A percentile compares a stretch with the other conserved stretches of the same genome.
phyloP scores from a whole-genome alignment of 2,329 filamentous ascomycete genomes.

The Clonostachys rosea region DNA sequence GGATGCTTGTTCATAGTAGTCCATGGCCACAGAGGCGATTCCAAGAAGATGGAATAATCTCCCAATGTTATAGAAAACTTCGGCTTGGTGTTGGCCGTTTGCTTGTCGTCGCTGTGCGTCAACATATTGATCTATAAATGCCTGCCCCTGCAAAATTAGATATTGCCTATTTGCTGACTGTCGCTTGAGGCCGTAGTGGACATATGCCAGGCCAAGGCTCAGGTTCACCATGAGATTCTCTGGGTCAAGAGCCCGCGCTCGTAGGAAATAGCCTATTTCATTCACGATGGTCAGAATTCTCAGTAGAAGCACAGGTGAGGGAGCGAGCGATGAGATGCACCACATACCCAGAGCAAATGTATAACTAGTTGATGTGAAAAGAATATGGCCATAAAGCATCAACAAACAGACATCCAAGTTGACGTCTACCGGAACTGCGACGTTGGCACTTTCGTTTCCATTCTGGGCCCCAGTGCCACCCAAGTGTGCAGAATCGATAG shows the following conservation, averaged over 20 bases:
- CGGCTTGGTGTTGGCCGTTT: slow-evolving; percentile 8
- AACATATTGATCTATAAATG: slow-evolving; percentile 58
- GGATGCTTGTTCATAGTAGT: slow-evolving; percentile 55
- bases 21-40: slow-evolving; percentile 52
- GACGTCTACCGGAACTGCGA: neutral
- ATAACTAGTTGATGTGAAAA: slow-evolving; percentile 80
- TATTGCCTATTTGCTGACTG: slow-evolving; percentile 89
- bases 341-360: slow-evolving; percentile 71
- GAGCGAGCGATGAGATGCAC: neutral
- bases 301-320: neutral
- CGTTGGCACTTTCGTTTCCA: slow-evolving; percentile 6
- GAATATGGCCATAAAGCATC: slow-evolving; percentile 84
- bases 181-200: slow-evolving; percentile 85
- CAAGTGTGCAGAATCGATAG: slow-evolving; percentile 57
- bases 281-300: slow-evolving; percentile 1
- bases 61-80: slow-evolving; percentile 31
- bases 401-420: slow-evolving; percentile 75
- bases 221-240: slow-evolving; percentile 75
- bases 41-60: slow-evolving; percentile 30
- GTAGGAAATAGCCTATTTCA: slow-evolving; percentile 70
- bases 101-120: slow-evolving; percentile 3
- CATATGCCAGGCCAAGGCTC: slow-evolving; percentile 76
- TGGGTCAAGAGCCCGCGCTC: slow-evolving; percentile 70
- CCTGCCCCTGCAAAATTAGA: slow-evolving; percentile 77
- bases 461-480: slow-evolving; percentile 17